Conservation (phyloP, 129 eudicot genomes). For the Centella asiatica region DNA sequence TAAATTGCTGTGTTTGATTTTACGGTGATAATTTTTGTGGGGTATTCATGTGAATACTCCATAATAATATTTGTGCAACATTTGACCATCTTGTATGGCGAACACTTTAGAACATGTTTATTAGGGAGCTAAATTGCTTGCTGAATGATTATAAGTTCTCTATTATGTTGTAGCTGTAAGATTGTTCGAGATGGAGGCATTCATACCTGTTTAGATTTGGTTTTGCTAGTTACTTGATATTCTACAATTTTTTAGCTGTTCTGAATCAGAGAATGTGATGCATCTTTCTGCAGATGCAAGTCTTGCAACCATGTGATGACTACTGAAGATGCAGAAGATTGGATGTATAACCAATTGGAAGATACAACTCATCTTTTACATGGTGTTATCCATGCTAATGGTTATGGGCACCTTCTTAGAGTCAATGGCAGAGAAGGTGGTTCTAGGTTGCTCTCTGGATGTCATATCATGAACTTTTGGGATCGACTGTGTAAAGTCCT, state of each 20-base stretch:
- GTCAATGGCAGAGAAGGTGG: slow-evolving; percentile 97
- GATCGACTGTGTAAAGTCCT: slow-evolving; percentile 80
- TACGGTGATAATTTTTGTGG: too few relatives aligned
- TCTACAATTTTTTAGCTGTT: neutral
- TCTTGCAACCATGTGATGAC: slow-evolving; percentile 80
- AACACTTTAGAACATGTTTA: too few relatives aligned
- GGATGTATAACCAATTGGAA: slow-evolving; percentile 82
- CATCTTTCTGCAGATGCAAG: slow-evolving; percentile 51
- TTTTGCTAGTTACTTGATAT: neutral
- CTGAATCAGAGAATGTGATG: neutral
- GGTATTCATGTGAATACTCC: too few relatives aligned
- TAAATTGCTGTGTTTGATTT: too few relatives aligned
- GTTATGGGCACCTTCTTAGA: slow-evolving; percentile 87
- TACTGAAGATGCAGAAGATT: slow-evolving; percentile 76
- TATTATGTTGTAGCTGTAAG: too few relatives aligned
- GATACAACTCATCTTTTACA: slow-evolving; percentile 83
- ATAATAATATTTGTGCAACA: too few relatives aligned
- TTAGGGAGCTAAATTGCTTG: too few relatives aligned
- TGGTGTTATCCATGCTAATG: slow-evolving; percentile 80
- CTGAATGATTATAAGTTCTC: too few relatives aligned
- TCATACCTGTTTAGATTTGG: neutral
- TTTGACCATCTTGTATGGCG: too few relatives aligned
- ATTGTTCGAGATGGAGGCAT: too few relatives aligned
- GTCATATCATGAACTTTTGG: slow-evolving; percentile 91
- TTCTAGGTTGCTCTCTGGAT: slow-evolving; percentile 70